Evolutionary conservation across 768 basidiomycete genomes (phyloP).

Genomic region (Kwoniella bestiolae): DNA sequence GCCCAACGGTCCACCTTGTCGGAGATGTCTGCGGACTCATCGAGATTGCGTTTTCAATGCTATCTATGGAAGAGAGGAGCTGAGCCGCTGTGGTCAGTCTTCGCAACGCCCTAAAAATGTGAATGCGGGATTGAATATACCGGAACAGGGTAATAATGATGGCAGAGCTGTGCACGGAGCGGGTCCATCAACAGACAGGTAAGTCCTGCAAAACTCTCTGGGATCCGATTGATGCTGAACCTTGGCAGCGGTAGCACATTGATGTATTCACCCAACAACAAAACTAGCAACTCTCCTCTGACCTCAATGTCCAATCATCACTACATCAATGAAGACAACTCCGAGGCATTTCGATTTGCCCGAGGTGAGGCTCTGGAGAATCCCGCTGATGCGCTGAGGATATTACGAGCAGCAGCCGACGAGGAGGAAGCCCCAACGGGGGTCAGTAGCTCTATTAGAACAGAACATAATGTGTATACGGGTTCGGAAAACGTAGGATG

Average conservation of each 20-base stretch:
- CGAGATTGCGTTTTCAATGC: background rate
- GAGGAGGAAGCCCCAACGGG: background rate
- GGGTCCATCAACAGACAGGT: too few relatives aligned
- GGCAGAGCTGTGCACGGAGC: too few relatives aligned
- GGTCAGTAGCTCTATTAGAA: background rate
- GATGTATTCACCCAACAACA: too few relatives aligned
- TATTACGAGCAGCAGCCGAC: background rate
- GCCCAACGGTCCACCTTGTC: conserved; percentile 1
- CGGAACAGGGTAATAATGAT: too few relatives aligned
- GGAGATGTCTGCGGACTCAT: background rate
- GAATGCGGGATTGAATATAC: too few relatives aligned
- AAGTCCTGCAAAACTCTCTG: too few relatives aligned
- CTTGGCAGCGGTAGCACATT: too few relatives aligned
- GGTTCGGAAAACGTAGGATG: background rate
- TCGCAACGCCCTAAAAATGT: too few relatives aligned
- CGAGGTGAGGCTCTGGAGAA: conserved; percentile 2
- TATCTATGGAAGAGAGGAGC: background rate
- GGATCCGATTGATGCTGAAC: too few relatives aligned
- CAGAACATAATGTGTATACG: background rate
- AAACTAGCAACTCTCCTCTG: background rate
- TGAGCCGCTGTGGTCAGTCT: too few relatives aligned
- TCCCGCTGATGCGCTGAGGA: conserved; percentile 1
- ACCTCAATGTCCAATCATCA: background rate
- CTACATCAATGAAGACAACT: background rate
- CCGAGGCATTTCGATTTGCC: conserved; percentile 3